These are phyloP conservation scores for Emydomyces testavorans DNA, from an alignment of 2,329 filamentous ascomycete species.

Conservation along the genomic window DNA sequence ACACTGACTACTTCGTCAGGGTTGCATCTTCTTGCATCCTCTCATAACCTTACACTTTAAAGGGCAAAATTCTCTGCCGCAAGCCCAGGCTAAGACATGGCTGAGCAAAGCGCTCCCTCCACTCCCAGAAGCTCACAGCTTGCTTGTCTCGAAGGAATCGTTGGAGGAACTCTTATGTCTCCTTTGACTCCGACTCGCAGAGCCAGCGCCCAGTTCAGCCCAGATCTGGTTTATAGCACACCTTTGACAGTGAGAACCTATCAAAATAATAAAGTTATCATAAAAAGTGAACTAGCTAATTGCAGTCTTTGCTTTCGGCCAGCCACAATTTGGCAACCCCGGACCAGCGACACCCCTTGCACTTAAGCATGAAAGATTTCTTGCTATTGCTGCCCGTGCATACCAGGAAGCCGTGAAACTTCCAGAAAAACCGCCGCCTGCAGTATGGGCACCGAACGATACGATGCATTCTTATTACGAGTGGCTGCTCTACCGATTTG, in stretches of 20 bases:
- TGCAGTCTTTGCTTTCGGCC: background rate
- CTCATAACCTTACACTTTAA: background rate
- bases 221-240: background rate
- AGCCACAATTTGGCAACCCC: background rate
- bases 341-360: background rate
- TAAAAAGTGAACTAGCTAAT: background rate
- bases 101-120: background rate
- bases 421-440: constrained; percentile 15
- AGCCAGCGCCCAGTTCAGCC: background rate
- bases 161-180: background rate
- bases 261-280: too few species aligned
- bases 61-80: background rate
- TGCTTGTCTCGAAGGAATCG: background rate
- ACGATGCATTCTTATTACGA: constrained; percentile 15
- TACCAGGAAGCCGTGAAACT: constrained; percentile 16
- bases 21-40: background rate
- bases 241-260: background rate
- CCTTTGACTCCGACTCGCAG: background rate
- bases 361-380: constrained; percentile 7
- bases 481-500: constrained; percentile 13
- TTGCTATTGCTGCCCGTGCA: constrained; percentile 15
- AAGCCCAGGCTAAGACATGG: background rate
- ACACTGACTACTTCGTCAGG: background rate
- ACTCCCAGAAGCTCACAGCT: background rate
- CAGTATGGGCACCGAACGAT: constrained; percentile 15